phyloP scores from a whole-genome alignment of 1,139 yeast genomes.

The Protomyces arabidopsidicola region DNA sequence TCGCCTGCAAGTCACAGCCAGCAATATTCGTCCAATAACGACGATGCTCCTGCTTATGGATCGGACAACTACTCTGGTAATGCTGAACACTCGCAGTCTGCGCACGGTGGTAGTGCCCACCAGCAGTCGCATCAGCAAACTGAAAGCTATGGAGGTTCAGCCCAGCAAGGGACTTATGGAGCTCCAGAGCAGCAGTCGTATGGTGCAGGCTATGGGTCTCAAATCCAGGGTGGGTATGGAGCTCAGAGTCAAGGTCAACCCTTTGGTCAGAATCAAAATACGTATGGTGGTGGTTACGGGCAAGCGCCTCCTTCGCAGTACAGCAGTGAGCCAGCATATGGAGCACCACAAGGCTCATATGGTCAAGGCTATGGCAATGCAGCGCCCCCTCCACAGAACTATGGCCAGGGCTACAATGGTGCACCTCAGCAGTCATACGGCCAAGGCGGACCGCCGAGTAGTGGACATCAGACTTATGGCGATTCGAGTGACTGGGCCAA shows the following conservation, averaged over 20 bases:
- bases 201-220: not conserved
- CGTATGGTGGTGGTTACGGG: not conserved
- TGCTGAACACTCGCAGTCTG: too few species aligned
- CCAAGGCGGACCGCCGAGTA: not conserved
- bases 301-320: not conserved
- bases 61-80: too few species aligned
- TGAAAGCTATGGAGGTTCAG: not conserved
- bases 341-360: not conserved
- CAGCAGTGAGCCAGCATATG: not conserved
- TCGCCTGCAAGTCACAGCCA: not conserved
- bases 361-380: not conserved
- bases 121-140: not conserved
- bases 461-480: conserved; percentile 4
- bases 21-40: not conserved
- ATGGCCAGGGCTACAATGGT: not conserved
- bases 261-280: not conserved
- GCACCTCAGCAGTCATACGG: not conserved
- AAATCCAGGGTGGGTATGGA: not conserved
- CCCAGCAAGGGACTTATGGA: not conserved
- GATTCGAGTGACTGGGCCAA: conserved; percentile 16
- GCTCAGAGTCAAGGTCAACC: not conserved
- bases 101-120: too few species aligned
- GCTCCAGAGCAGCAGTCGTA: not conserved
- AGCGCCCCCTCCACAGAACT: not conserved
- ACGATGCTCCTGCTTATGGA: too few species aligned